These are phyloP conservation scores for Vigna trinervia DNA, from an alignment of 306 rosid species.

Conservation along the genomic window DNA sequence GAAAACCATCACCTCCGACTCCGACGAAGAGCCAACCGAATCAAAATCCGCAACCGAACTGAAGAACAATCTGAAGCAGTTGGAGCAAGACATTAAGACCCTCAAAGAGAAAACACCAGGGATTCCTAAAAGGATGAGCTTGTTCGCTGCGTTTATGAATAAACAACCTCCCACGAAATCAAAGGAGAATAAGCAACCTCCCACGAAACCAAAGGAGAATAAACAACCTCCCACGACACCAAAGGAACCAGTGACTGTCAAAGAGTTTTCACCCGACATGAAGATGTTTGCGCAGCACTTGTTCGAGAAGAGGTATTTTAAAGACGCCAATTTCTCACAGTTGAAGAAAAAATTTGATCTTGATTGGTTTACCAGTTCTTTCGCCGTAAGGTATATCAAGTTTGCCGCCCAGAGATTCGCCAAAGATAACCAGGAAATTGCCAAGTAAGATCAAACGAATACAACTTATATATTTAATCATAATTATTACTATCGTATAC, in stretches of 20 bases:
- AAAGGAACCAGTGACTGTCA: slow-evolving; percentile 35
- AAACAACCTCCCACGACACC: neutral
- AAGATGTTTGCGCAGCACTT: slow-evolving; percentile 58
- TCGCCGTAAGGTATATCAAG: slow-evolving; percentile 55
- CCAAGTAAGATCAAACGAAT: slow-evolving; percentile 62
- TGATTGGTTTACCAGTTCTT: slow-evolving; percentile 53
- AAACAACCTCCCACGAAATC: slow-evolving; percentile 16
- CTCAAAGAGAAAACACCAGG: slow-evolving; percentile 22
- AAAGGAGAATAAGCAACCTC: slow-evolving; percentile 42
- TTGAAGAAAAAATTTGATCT: slow-evolving; percentile 48
- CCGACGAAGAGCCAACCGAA: neutral
- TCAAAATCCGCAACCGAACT: slow-evolving; percentile 34
- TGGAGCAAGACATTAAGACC: slow-evolving; percentile 46
- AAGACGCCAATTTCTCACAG: slow-evolving; percentile 57
- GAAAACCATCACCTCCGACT: slow-evolving; percentile 4
- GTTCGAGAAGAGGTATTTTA: slow-evolving; percentile 65
- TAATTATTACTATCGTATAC: too few species aligned
- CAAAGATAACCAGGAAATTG: slow-evolving; percentile 66
- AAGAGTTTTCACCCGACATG: slow-evolving; percentile 63
- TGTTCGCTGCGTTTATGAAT: slow-evolving; percentile 45
- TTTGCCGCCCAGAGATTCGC: slow-evolving; percentile 58
- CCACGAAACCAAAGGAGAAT: neutral
- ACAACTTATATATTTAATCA: too few species aligned
- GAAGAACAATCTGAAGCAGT: slow-evolving; percentile 45
- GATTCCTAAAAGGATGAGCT: slow-evolving; percentile 32